A percentile compares a stretch with the other conserved stretches of the same genome.
Conservation (phyloP, 768 basidiomycete genomes). For the Termitomyces sp. region DNA sequence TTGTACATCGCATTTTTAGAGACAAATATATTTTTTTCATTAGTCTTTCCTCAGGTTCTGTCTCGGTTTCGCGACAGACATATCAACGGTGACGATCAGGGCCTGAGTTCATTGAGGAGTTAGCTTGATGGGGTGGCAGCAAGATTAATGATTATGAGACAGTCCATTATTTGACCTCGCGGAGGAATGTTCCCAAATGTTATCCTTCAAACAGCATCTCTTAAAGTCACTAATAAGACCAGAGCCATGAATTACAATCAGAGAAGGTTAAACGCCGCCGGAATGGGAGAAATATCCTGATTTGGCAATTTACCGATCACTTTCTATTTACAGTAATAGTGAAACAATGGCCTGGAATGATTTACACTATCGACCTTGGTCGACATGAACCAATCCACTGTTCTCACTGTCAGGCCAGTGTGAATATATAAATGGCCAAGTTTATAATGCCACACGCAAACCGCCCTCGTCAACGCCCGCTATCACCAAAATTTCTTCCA, state of each 20-base stretch:
- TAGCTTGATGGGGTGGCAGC: neutral
- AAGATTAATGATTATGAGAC: neutral
- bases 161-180: too few species aligned
- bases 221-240: too few species aligned
- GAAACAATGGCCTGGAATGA: neutral
- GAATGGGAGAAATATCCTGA: neutral
- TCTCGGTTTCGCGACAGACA: too few species aligned
- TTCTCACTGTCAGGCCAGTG: neutral
- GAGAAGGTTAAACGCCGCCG: too few species aligned
- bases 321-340: neutral
- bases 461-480: neutral
- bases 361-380: neutral
- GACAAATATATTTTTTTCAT: too few species aligned
- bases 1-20: too few species aligned
- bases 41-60: too few species aligned
- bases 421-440: neutral
- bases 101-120: too few species aligned
- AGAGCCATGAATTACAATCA: too few species aligned
- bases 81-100: neutral
- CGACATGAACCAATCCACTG: constrained; percentile 1
- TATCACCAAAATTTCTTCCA: neutral
- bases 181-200: too few species aligned
- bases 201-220: too few species aligned
- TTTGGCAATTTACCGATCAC: neutral
- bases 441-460: neutral